These are phyloP conservation scores for Solanum chmielewskii DNA, from an alignment of 257 asterid species.

Conservation along the genomic window DNA sequence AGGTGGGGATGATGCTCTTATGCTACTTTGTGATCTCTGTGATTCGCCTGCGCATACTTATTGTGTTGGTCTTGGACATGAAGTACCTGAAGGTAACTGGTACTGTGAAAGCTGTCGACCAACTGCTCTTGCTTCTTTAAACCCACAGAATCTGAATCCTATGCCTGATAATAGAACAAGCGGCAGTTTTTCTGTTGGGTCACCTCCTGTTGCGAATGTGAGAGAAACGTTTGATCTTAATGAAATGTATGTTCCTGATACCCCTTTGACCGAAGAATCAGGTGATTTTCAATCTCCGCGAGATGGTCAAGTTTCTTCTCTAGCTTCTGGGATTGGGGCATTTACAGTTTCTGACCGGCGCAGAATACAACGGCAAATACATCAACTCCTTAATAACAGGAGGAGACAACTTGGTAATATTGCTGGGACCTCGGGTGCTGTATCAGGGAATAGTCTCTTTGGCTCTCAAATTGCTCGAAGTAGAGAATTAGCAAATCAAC, in stretches of 20 bases:
- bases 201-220: conserved; percentile 33
- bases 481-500: conserved; percentile 25
- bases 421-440: conserved; percentile 8
- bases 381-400: conserved; percentile 35
- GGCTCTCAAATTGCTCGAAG: conserved; percentile 33
- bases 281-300: conserved; percentile 39
- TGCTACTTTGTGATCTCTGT: conserved; percentile 88
- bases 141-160: conserved; percentile 27
- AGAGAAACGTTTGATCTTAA: conserved; percentile 66
- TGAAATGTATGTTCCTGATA: conserved; percentile 68
- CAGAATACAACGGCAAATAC: conserved; percentile 65
- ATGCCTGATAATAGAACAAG: conserved; percentile 32
- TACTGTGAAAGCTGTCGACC: conserved; percentile 91
- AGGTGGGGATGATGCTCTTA: conserved; percentile 81
- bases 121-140: conserved; percentile 45
- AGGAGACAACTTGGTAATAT: conserved; percentile 28
- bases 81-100: conserved; percentile 98
- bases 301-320: conserved; percentile 39
- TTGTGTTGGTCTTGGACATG: conserved; percentile 75
- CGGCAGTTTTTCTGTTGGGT: conserved; percentile 23
- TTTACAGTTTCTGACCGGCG: conserved; percentile 54
- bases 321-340: conserved; percentile 45
- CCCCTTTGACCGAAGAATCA: conserved; percentile 37
- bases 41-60: conserved; percentile 88
- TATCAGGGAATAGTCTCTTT: conserved; percentile 20